Percentiles rank a stretch among this genome's conserved stretches.
Evolutionary conservation across 257 asterid genomes (phyloP).

Genomic region (Solanum medicagineum): DNA sequence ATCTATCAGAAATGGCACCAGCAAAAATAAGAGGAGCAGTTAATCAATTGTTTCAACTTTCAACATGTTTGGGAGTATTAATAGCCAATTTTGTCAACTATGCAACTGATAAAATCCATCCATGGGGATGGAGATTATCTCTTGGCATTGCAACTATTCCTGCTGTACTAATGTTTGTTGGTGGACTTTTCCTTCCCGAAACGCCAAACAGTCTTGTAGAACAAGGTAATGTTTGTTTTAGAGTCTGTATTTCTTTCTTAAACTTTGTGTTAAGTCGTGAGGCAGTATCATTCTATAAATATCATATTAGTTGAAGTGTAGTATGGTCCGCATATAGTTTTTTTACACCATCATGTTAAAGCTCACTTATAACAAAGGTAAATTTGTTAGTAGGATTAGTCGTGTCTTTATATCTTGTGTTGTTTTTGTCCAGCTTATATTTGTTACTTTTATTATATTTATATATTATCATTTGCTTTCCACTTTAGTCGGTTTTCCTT

Average conservation of each 20-base stretch:
- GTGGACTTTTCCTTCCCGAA: conserved; percentile 65
- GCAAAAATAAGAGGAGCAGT: conserved; percentile 58
- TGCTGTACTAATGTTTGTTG: conserved; percentile 43
- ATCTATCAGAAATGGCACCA: conserved; percentile 85
- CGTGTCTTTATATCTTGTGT: no score
- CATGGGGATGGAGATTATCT: conserved; percentile 77
- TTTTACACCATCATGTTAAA: no score
- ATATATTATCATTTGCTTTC: no score
- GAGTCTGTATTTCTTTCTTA: background rate
- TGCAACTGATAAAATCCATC: conserved; percentile 36
- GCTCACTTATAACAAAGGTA: no score
- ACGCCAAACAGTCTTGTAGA: conserved; percentile 77
- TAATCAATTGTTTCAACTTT: conserved; percentile 59
- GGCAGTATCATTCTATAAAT: no score
- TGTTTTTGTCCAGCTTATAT: no score
- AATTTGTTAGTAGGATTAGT: no score
- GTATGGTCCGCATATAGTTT: no score
- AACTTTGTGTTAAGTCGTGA: background rate
- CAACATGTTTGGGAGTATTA: conserved; percentile 55
- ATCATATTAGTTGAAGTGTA: no score
- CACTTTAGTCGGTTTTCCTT: no score
- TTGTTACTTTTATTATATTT: no score
- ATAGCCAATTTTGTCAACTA: conserved; percentile 54
- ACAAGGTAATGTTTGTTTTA: conserved; percentile 15
- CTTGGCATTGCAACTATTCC: conserved; percentile 70